Base-by-base conservation (phyloP, 805 yeast species). In the Candida insectorum region DNA sequence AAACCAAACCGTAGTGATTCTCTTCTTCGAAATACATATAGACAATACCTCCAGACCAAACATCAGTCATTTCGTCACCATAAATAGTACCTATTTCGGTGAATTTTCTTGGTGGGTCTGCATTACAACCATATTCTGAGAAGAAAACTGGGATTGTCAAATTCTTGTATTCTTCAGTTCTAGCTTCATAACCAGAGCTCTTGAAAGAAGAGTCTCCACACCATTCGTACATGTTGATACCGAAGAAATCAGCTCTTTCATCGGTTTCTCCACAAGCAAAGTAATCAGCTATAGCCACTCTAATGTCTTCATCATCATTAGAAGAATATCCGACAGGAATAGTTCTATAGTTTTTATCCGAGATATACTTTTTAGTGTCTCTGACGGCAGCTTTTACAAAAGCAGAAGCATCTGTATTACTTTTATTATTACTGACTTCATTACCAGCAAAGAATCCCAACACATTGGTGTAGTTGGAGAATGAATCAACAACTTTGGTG, bases 381-480 rank as follows among this genome's bases (percentile, higher is more conserved):
- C 98, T 81, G 41, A 93, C 73, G 12, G 97, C 96, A 19, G 97
- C 96, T 71, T 91, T 93, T 37, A 93, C 95, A 60, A 80, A 91
- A 2, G 97, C 87, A 18, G 97, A 88, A 20, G 97, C 85, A 47
- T 79, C 81, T 10, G 97, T 85, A 61, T 86, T 89, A 30, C 87
- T 65, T 27, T 62, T 64, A 53, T 85, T 87, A 61, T 89, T 91
- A 40, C 91, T 78, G 34, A 93, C 97, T 72, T 91, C 98, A 62
- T 93, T 93, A 41, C 97, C 98, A 18, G 97, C 97, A 62, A 91
- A 89, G 73, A 86, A 89, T 2, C 97, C 98, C 43, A 91, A 70
- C 13, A 86, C 75, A 62, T 91, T 91, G 30, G 81, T 62, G 64
- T 89, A 91, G 48, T 74, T 69, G 39, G 79, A 76, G 67, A 93